These are phyloP conservation scores for Hippophae rhamnoides DNA, from an alignment of 306 rosid species.

Conservation along the genomic window DNA sequence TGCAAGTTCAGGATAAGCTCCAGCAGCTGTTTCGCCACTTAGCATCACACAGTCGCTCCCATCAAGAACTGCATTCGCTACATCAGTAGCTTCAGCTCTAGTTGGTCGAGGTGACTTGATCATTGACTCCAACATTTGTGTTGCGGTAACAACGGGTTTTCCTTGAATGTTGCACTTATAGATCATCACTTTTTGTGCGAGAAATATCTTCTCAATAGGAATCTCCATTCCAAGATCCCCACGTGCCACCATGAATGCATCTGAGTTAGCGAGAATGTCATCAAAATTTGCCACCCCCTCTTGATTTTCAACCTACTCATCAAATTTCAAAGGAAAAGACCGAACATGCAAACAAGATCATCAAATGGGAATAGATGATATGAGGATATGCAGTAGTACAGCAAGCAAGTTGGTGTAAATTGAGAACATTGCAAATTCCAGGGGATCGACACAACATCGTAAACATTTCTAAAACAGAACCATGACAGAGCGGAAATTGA, in stretches of 20 bases:
- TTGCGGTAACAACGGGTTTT: conserved; percentile 96
- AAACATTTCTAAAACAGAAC: not conserved
- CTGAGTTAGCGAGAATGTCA: conserved; percentile 85
- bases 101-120: conserved; percentile 73
- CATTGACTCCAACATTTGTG: conserved; percentile 91
- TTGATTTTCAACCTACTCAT: conserved; percentile 84
- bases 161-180: conserved; percentile 98
- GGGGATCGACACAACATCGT: not conserved
- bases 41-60: conserved; percentile 93
- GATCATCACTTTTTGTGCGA: conserved; percentile 98
- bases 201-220: conserved; percentile 94
- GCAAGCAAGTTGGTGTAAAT: too few relatives aligned
- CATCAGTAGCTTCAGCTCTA: conserved; percentile 74
- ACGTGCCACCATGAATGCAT: conserved; percentile 97
- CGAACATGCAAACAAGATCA: conserved; percentile 1
- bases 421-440: not conserved
- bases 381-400: too few relatives aligned
- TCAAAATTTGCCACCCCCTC: conserved; percentile 98
- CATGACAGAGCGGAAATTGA: not conserved
- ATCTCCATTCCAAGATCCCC: conserved; percentile 99
- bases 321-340: conserved; percentile 10
- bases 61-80: conserved; percentile 85
- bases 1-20: conserved; percentile 86
- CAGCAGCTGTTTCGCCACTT: conserved; percentile 92
- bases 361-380: conserved; percentile 1